Base-by-base conservation (phyloP, 2,329 filamentous ascomycete genomes). In the Dothistroma pini region DNA sequence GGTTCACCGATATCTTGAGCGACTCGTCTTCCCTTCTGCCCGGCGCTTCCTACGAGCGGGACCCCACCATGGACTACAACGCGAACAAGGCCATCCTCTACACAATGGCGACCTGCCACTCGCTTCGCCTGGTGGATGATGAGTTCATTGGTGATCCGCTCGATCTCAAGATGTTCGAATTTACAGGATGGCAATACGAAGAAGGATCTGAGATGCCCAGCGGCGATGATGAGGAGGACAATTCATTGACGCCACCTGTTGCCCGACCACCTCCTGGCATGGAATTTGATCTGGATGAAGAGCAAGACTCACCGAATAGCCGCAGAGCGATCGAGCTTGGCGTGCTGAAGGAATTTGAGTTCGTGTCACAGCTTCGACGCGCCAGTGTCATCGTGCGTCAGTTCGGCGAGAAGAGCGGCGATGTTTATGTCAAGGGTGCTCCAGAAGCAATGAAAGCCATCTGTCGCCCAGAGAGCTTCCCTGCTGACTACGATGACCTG, bases 91-190 rank as follows among this genome's bases (percentile, higher is more conserved):
- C 89, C 7, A 89, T 90, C 12, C 80, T 97, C 2, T 93, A 95
- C 72, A 93, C 92, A 0, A 99, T 99, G 95, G 92, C 95, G 9
- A 99, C 95, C 0, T 99, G 95, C 61, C 95, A 99, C 74, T 96
- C 93, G 0, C 81, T 99, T 9, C 86, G 93, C 52, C 85, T 89
- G 11, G 88, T 99, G 16, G 93, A 97, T 63, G 89, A 86, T 53
- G 92, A 97, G 72, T 84, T 97, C 47, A 83, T 99, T 35, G 95
- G 95, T 0, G 95, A 99, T 71, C 95, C 96, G 4, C 81, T 99
- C 1, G 95, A 99, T 74, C 82, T 97, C 60, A 97, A 97, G 74
- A 99, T 99, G 95, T 99, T 99, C 73, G 89, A 96, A 66, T 99
- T 96, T 68, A 97, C 95, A 0, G 84, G 85, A 6, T 99, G 95